A percentile compares a stretch with the other conserved stretches of the same genome.
phyloP scores from a whole-genome alignment of 495 filamentous ascomycete genomes.

The Aspergillus nanangensis region DNA sequence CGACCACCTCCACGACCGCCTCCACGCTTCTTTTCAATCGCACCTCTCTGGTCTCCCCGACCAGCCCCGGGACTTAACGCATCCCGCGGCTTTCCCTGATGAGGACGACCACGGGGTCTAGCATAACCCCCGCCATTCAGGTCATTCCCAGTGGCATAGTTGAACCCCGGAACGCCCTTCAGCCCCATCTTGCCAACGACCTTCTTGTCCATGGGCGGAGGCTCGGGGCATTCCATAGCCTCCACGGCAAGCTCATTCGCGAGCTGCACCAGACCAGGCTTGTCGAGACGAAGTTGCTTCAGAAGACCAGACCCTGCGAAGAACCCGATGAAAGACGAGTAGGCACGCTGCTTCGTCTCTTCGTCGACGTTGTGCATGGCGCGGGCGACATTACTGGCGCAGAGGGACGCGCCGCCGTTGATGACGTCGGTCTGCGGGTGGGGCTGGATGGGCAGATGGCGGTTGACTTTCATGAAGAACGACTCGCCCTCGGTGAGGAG shows the following conservation, averaged over 20 bases:
- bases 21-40: slow-evolving; percentile 22
- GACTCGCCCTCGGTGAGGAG: slow-evolving; percentile 56
- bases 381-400: slow-evolving; percentile 18
- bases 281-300: slow-evolving; percentile 34
- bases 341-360: slow-evolving; percentile 47
- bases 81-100: slow-evolving; percentile 20
- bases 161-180: slow-evolving; percentile 44
- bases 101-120: slow-evolving; percentile 13
- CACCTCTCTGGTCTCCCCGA: slow-evolving; percentile 14
- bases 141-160: slow-evolving; percentile 24
- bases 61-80: slow-evolving; percentile 28
- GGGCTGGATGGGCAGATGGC: slow-evolving; percentile 49
- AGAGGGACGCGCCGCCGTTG: slow-evolving; percentile 20
- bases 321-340: slow-evolving; percentile 51
- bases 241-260: slow-evolving; percentile 40
- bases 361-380: slow-evolving; percentile 42
- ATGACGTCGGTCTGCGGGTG: slow-evolving; percentile 41
- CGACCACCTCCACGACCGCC: slow-evolving; percentile 17
- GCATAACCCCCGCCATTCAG: slow-evolving; percentile 5
- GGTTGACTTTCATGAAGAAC: slow-evolving; percentile 54
- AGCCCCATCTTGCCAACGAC: slow-evolving; percentile 46
- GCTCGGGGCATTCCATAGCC: slow-evolving; percentile 42
- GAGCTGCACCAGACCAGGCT: slow-evolving; percentile 38
- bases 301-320: slow-evolving; percentile 37
- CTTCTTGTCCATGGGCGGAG: slow-evolving; percentile 43